These are phyloP conservation scores for Penicillium coffeae DNA, from an alignment of 495 filamentous ascomycete species.

Conservation along the genomic window DNA sequence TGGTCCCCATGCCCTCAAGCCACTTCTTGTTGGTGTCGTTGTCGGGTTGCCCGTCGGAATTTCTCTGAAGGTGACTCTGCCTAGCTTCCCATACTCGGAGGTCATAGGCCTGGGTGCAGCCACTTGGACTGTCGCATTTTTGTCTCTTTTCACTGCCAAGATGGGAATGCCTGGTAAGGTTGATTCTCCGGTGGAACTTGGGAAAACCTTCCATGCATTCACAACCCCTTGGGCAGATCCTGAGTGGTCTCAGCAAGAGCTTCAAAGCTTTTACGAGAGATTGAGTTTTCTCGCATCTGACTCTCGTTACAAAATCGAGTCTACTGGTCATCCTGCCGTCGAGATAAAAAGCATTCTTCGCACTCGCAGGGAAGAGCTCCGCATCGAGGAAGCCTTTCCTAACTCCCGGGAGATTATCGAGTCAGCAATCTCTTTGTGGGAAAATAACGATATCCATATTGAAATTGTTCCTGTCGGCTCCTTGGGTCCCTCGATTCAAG, in stretches of 20 bases:
- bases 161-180: slow-evolving; percentile 44
- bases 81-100: slow-evolving; percentile 42
- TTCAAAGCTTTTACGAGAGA: slow-evolving; percentile 44
- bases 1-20: slow-evolving; percentile 50
- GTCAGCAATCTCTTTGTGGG: slow-evolving; percentile 37
- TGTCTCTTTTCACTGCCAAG: slow-evolving; percentile 42
- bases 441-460: slow-evolving; percentile 38
- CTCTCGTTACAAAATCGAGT: slow-evolving; percentile 33
- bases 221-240: slow-evolving; percentile 43
- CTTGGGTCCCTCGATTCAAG: slow-evolving; percentile 40
- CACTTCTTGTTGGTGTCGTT: slow-evolving; percentile 42
- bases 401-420: slow-evolving; percentile 37
- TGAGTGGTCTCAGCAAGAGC: slow-evolving; percentile 49
- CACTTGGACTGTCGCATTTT: slow-evolving; percentile 52
- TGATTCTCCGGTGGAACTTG: slow-evolving; percentile 35
- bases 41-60: slow-evolving; percentile 50
- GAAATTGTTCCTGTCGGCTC: slow-evolving; percentile 44
- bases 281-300: slow-evolving; percentile 26
- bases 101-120: slow-evolving; percentile 49
- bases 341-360: slow-evolving; percentile 44
- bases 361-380: slow-evolving; percentile 28
- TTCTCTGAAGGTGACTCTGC: slow-evolving; percentile 31
- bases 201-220: slow-evolving; percentile 40
- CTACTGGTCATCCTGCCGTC: slow-evolving; percentile 43
- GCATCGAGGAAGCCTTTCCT: slow-evolving; percentile 45